Evolutionary conservation across 306 rosid species (phyloP), one percentile per base, ranked within the genome.

Genomic region (Cucumis cinereus): DNA sequence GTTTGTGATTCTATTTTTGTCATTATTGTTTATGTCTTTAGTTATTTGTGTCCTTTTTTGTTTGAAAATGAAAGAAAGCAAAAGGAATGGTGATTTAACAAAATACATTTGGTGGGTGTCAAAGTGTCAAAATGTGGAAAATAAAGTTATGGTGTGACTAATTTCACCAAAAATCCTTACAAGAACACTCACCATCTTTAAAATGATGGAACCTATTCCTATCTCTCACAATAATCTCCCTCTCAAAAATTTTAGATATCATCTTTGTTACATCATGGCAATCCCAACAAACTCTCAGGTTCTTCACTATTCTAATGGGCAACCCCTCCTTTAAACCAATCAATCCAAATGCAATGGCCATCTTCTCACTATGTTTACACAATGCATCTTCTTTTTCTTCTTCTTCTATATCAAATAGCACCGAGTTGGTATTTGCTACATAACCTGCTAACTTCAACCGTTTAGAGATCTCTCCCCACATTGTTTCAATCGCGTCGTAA

Each of bases 321-420:
- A 73, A 75, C 5, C 80, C 82, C 52, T 80, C 82, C 59, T 79
- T 76, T 54, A 80, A 56, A 64, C 83, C 79, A n/a, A 88, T 79
- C 86, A 85, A 77, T 22, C 90, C 91, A 57, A 82, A 90, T 22
- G 91, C 88, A 81, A 90, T 85, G 33, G 89, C 96, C 30, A 85
- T 69, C 75, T 86, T 88, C 83, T 85, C 89, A 23, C 88, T 80
- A 41, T 88, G 92, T 59, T 50, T 80, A 74, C 85, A 74, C 82
- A 90, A 57, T 35, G 87, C 85, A 79, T 83, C 83, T 81, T 85
- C 89, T 70, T 88, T 90, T 78, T 82, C 86, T 80, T 90, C 88
- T 64, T 90, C 89, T 38, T 85, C 91, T 59, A 87, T 83, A 40
- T 90, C 96, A 59, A 90, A 87, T 49, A 84, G 69, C 54, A 90